Conservation (phyloP, 352 stramenopile genomes). For the Pythium utonaiense region DNA sequence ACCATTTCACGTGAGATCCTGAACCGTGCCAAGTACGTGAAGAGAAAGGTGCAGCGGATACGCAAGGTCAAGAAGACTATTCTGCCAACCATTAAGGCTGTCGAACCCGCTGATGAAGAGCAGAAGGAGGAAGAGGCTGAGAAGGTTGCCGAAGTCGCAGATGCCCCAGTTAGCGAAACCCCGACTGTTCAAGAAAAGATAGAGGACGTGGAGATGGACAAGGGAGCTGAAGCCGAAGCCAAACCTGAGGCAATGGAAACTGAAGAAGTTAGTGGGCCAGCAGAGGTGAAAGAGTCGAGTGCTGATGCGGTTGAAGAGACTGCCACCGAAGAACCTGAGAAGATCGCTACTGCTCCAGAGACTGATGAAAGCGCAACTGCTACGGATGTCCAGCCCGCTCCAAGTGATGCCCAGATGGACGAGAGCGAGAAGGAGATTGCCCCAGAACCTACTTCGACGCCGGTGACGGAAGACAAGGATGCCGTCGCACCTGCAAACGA, state of each 20-base stretch:
- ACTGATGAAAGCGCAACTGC: background rate
- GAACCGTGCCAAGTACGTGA: conserved; percentile 45
- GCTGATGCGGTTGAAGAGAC: background rate
- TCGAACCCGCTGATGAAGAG: conserved; percentile 8
- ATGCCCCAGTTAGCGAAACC: background rate
- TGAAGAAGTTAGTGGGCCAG: background rate
- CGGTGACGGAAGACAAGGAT: background rate
- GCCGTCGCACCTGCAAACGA: background rate
- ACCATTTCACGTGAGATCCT: conserved; percentile 15
- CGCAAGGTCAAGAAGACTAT: conserved; percentile 10
- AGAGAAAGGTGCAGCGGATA: conserved; percentile 36
- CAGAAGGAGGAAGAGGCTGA: conserved; percentile 5
- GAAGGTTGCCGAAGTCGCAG: background rate
- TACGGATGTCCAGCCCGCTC: background rate
- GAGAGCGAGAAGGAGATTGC: background rate
- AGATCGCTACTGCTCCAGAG: background rate
- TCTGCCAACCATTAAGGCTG: conserved; percentile 1
- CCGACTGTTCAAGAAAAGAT: background rate
- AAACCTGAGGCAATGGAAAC: background rate
- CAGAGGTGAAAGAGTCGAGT: background rate
- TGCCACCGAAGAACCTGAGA: background rate
- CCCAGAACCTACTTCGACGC: background rate
- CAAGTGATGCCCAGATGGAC: background rate
- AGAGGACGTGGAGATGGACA: background rate
- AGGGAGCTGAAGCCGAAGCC: background rate